Conservation (phyloP, 2,329 filamentous ascomycete species). For the Leptographium procerum region DNA sequence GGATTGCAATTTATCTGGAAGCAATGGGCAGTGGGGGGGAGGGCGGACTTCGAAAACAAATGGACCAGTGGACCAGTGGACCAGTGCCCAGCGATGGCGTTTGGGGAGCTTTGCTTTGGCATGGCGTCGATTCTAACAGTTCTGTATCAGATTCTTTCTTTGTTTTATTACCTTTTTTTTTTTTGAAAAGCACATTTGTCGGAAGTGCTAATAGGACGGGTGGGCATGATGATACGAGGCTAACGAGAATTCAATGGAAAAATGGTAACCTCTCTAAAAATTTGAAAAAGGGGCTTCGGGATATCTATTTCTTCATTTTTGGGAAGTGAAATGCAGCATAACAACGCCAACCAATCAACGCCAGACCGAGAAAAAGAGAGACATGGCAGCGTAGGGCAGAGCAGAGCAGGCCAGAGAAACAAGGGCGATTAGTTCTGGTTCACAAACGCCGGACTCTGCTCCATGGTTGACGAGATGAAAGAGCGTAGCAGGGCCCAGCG, state of each 20-base stretch:
- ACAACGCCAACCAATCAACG: neutral
- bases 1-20: neutral
- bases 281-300: neutral
- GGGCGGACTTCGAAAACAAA: neutral
- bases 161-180: neutral
- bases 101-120: neutral
- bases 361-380: neutral
- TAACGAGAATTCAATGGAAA: neutral
- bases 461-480: slow-evolving; percentile 80
- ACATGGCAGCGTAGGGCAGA: too few species aligned
- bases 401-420: neutral
- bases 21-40: neutral
- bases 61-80: too few species aligned
- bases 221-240: neutral
- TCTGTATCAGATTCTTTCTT: neutral
- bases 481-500: slow-evolving; percentile 72
- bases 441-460: slow-evolving; percentile 71
- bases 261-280: neutral
- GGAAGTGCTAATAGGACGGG: neutral
- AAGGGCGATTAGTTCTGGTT: neutral
- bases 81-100: slow-evolving; percentile 3
- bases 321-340: neutral
- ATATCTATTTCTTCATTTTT: neutral
- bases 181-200: neutral
- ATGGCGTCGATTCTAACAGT: too few species aligned